Base-by-base conservation (phyloP, 257 asterid genomes). In the Petunia secreta region DNA sequence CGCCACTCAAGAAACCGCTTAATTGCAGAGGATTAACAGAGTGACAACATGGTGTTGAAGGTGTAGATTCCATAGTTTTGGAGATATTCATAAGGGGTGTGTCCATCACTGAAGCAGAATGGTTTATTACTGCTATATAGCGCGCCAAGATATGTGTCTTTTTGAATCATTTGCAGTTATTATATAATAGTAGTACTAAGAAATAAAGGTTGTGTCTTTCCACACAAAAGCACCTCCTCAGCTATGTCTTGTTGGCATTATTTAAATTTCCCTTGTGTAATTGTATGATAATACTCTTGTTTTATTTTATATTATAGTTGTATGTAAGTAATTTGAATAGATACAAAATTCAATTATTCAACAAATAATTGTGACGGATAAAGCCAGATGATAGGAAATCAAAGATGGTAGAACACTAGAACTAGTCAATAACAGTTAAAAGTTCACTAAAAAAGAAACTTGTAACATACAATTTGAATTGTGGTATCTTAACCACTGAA, bases 1-100 rank as follows among this genome's bases (percentile, higher is more conserved):
- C 83, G 3, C 85, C 89, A 71, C 80, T 66, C 25, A 82, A 76
- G 60, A 62, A 78, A 16, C 85, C 89, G 71, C 81, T 38, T 54
- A 87, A 57, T 5, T 63, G 78, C 80, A 87, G 83, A 46, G 89
- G 89, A 16, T 39, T 54, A 15, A 57, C 36, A 50, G 80, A 59
- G 15, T 69, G 78, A 34, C 85, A 65, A 34, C 85, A 65, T 2
- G 82, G 48, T 52, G 85, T 52, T 39, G 82, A 79, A 6, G 73
- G 69, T 40, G 62, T 58, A 25, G 79, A 41, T 1, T 11, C 14
- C 43, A 38, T 36, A 57, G 69, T 10, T 11, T 53, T 10, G n/a
- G n/a, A 53, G 11, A 46, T 46, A 5, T 46, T 52, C 2, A 52
- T 14, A 10, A 10, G 4, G 55, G 7, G 14, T 52, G 55, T 50